Evolutionary conservation across 2,329 filamentous ascomycete genomes (phyloP).

Genomic region (Paracamarosporium sp.): DNA sequence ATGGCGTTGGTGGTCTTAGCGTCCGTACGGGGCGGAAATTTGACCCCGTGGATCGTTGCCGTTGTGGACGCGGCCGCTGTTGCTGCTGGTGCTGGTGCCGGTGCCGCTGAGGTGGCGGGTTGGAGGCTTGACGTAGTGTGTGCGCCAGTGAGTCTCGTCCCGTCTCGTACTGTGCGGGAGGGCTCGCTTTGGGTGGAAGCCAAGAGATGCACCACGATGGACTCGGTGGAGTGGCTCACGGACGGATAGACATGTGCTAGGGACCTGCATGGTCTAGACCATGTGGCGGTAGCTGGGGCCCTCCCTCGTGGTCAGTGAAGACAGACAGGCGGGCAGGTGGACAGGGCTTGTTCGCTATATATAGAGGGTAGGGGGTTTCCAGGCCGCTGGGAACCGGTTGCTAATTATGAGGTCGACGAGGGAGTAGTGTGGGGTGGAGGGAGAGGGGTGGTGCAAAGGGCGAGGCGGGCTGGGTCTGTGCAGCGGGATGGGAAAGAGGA

Average conservation of each 20-base stretch:
- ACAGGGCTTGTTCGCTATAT: neutral
- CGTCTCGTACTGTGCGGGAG: too few species aligned
- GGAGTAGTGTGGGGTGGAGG: neutral
- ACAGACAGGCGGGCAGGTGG: conserved; percentile 1
- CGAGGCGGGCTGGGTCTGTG: conserved; percentile 2
- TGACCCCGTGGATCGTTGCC: neutral
- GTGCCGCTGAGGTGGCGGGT: neutral
- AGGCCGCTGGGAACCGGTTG: neutral
- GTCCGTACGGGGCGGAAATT: neutral
- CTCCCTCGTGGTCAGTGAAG: conserved; percentile 25
- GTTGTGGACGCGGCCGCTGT: neutral
- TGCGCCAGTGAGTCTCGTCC: too few species aligned
- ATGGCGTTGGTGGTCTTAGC: neutral
- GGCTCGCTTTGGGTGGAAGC: neutral
- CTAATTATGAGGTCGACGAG: conserved; percentile 6
- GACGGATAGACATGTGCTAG: neutral
- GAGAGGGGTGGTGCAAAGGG: neutral
- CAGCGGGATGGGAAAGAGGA: conserved; percentile 3
- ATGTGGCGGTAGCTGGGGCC: conserved; percentile 23
- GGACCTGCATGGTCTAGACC: conserved; percentile 15
- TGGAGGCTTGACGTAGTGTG: neutral
- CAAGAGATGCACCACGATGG: neutral
- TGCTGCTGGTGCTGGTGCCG: neutral
- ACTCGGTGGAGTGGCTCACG: neutral
- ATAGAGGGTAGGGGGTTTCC: conserved; percentile 1